Percentiles rank a stretch among this genome's conserved stretches.
Evolutionary conservation across 2,329 filamentous ascomycete genomes (phyloP).

Genomic region (Exserohilum rostratum): DNA sequence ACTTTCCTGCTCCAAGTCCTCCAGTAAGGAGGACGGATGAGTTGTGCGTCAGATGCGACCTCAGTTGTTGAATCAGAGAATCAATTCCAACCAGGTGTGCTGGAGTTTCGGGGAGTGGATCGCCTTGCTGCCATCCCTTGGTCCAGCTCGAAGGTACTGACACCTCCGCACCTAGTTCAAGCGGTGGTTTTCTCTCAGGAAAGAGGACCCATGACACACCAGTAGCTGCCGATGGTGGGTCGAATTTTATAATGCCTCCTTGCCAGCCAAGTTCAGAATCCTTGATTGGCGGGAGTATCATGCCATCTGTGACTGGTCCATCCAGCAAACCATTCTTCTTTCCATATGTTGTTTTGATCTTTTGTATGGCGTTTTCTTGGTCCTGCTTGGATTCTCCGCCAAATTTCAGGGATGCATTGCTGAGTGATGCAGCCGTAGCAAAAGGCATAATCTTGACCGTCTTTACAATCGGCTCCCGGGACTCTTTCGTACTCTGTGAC

Average conservation of each 20-base stretch:
- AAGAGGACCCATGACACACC: slow-evolving; percentile 73
- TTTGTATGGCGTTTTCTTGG: slow-evolving; percentile 75
- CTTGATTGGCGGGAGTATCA: slow-evolving; percentile 70
- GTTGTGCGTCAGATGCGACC: slow-evolving; percentile 78
- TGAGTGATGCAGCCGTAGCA: slow-evolving; percentile 60
- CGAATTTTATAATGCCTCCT: slow-evolving; percentile 82
- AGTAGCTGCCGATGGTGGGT: slow-evolving; percentile 56
- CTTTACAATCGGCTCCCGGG: slow-evolving; percentile 60
- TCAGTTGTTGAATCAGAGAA: slow-evolving; percentile 71
- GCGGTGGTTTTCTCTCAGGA: slow-evolving; percentile 71
- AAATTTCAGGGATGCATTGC: slow-evolving; percentile 75
- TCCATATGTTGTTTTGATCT: slow-evolving; percentile 74
- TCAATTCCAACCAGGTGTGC: slow-evolving; percentile 85
- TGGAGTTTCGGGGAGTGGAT: slow-evolving; percentile 60
- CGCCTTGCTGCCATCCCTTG: slow-evolving; percentile 58
- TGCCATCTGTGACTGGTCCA: slow-evolving; percentile 88
- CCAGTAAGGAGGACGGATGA: slow-evolving; percentile 91
- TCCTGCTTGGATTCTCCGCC: slow-evolving; percentile 86
- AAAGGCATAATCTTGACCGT: slow-evolving; percentile 84
- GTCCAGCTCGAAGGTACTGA: slow-evolving; percentile 64
- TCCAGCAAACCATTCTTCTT: slow-evolving; percentile 70
- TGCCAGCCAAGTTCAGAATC: slow-evolving; percentile 69
- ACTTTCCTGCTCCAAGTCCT: slow-evolving; percentile 89
- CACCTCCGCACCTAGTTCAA: slow-evolving; percentile 79
- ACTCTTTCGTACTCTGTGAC: slow-evolving; percentile 41